Conservation (phyloP, 805 yeast species). For the Yamadazyma kitorensis region DNA sequence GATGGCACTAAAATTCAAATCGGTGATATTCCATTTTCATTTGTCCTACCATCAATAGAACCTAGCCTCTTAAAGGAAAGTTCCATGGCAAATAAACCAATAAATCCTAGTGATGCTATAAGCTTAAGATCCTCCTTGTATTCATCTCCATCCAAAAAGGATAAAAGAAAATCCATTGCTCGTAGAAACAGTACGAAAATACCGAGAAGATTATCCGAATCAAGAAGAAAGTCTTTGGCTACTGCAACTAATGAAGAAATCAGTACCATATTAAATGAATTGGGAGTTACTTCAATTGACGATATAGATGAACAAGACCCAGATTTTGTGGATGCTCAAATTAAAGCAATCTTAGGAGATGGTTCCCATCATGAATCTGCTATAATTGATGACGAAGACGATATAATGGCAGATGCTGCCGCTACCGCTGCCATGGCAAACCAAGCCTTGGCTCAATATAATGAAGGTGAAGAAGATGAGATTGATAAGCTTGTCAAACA, state of each 20-base stretch:
- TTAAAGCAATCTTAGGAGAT: constrained; percentile 27
- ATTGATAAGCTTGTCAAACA: constrained; percentile 33
- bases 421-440: too few relatives aligned
- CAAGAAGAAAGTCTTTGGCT: constrained; percentile 37
- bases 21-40: constrained; percentile 86
- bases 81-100: constrained; percentile 27
- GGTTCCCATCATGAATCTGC: constrained; percentile 24
- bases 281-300: constrained; percentile 31
- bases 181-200: constrained; percentile 9
- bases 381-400: constrained; percentile 16
- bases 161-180: constrained; percentile 1
- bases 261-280: constrained; percentile 32
- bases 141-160: constrained; percentile 14
- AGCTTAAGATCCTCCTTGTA: constrained; percentile 50
- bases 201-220: constrained; percentile 31
- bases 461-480: constrained; percentile 33
- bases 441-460: constrained; percentile 7
- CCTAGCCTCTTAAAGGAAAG: constrained; percentile 25
- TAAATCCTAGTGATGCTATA: constrained; percentile 63
- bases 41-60: constrained; percentile 75
- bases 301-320: constrained; percentile 26
- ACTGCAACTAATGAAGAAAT: constrained; percentile 39
- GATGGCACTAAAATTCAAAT: constrained; percentile 87
- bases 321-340: constrained; percentile 29
- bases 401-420: background rate